Evolutionary conservation across 345 rosid species (phyloP), one percentile per base, ranked within the genome.

Genomic region (Pugionium cornutum): DNA sequence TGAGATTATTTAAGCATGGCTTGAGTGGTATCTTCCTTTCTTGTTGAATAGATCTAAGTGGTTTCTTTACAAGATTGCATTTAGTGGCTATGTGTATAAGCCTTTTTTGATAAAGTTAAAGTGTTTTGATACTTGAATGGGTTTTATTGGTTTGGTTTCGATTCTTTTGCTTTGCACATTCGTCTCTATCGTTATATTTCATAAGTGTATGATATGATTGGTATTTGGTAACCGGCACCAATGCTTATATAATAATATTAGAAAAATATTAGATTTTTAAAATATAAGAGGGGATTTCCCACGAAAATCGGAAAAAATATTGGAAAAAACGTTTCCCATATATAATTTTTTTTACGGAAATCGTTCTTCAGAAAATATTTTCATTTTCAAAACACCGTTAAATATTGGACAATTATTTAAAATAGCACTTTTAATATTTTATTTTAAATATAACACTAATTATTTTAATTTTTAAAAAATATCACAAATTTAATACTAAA

Each of bases 1-100:
- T 18, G 18, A 18, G 18, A 18, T 18, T 18, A 18, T 18, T 18
- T 18, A 18, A 18, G 18, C 18, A 18, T 18, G 18, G 18, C 18
- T 43, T 69, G 45, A 53, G 30, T 44, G 50, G 76, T 56, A 64
- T 64, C 53, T 72, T 49, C 70, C 34, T 71, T 71, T 64, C 75
- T 54, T 71, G 70, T 41, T 55, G 41, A 42, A 50, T 49, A 9
- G 34, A 49, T 40, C 9, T 33, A 4, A 33, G 58, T 54, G 68
- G 67, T 51, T 69, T 69, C 67, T 45, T 44, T 52, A 63, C 4
- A 28, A 53, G 43, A 43, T 62, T 28, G 46, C 39, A 37, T 67
- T 26, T 30, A 49, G 67, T 70, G 68, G 68, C 62, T 31, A 6
- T 26, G 18, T 28, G 25, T 39, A 7, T 5, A 5, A 30, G 30